Base-by-base conservation (phyloP, 192 early-diverging fungal species). In the Backusella tuberculispora region DNA sequence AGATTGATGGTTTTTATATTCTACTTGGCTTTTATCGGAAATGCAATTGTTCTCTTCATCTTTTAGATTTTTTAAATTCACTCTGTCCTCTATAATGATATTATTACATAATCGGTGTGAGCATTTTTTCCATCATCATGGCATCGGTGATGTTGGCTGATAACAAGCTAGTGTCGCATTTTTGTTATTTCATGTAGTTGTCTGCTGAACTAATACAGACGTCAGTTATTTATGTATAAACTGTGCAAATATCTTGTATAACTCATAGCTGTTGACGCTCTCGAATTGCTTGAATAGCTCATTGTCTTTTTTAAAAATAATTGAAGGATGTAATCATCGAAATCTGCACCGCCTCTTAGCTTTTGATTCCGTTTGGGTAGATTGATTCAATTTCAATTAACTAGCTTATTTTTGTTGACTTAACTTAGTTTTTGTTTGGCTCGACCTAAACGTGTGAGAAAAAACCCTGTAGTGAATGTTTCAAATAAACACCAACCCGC, bases 261-360 rank as follows among this genome's bases (percentile, higher is more conserved):
- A n/a, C 15, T 74, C 15, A 2, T 74, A 26, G 9, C 69, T 74
- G 34, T 82, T 69, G 14, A 79, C 80, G 19, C n/a, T 13, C 53
- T 80, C 46, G 67, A 87, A 80, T 81, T 89, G 85, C 67, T 80
- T 41, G 6, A 88, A 68, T 6, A 90, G 65, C 6, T 76, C 73
- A 0, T 71, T 2, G 76, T 96, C 92, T 0, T 76, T 80, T 48
- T 85, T 75, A 14, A 96, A 34, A 34, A 81, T 15, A 90, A 83
- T 70, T 78, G 53, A 15, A 86, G 77, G 48, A 99, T 82, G 69
- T 90, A 81, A 26, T 80, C 41, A 19, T 92, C 90, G 43, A 96
- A 85, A 44, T 92, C 86, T 3, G 78, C 66, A 0, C 95, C 95
- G 0, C 90, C 95, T 34, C 29, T 34, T 34, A 34, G 29, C 29